Evolutionary conservation across 192 early-diverging fungal genomes (phyloP).

Genomic region (Backusella westeae): DNA sequence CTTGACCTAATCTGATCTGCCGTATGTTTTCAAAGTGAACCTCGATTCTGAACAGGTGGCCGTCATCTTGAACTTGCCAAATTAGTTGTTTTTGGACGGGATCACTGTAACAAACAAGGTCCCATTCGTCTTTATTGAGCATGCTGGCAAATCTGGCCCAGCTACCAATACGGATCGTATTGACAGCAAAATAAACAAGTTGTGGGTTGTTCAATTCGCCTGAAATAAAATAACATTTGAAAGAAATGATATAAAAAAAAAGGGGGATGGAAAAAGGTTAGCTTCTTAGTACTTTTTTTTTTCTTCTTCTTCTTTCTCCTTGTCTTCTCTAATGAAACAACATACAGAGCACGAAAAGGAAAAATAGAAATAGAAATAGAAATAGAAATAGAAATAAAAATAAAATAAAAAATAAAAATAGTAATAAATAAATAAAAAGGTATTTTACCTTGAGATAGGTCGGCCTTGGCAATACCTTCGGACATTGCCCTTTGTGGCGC

Average conservation of each 20-base stretch:
- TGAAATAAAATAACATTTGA: background rate
- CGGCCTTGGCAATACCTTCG: conserved; percentile 14
- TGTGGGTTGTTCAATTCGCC: background rate
- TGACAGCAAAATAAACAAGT: conserved; percentile 12
- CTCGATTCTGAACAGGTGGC: conserved; percentile 17
- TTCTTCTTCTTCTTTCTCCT: background rate
- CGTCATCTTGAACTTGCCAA: conserved; percentile 29
- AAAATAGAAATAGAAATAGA: background rate
- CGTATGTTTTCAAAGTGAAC: conserved; percentile 10
- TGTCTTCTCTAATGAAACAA: conserved; percentile 5
- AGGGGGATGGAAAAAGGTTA: background rate
- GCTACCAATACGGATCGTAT: conserved; percentile 18
- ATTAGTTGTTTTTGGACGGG: conserved; percentile 5
- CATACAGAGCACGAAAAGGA: background rate
- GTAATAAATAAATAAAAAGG: background rate
- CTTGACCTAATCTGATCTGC: conserved; percentile 12
- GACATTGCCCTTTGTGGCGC: conserved; percentile 18
- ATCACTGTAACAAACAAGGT: conserved; percentile 19
- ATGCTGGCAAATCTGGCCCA: conserved; percentile 14
- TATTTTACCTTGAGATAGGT: background rate
- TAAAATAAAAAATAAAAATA: background rate
- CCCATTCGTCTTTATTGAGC: conserved; percentile 15
- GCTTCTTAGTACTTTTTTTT: background rate
- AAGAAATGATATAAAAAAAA: background rate
- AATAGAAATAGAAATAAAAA: background rate